Evolutionary conservation across 306 rosid species (phyloP), one percentile per base, ranked within the genome.

Genomic region (Quillaja saponaria): DNA sequence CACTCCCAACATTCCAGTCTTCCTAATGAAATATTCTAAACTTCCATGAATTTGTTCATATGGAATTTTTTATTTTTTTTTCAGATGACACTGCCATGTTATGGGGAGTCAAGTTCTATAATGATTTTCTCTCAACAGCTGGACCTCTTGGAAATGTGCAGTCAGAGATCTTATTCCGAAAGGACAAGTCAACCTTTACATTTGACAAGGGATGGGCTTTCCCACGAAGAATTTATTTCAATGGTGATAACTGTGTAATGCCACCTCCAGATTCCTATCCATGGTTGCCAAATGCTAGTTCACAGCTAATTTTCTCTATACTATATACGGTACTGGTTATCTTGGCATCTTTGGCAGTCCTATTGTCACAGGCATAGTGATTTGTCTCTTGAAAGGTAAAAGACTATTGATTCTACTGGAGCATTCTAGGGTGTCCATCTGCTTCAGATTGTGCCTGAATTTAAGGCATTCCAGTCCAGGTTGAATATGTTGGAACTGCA

Each of bases 211-310:
- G 95, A 37, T 91, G 97, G 97, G 97, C 90, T 13, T 91, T 91
- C 74, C 96, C 97, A 61, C 77, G 83, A 31, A 82, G 91, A 58
- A 66, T 91, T 71, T 88, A 82, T 76, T 91, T 88, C 77, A 88
- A 91, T n/a, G 97, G 97, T 14, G 96, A 91, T 51, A 79, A 73
- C 34, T 91, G 97, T 54, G 97, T 88, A 69, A 91, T 91, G 96
- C 96, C 97, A 34, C 90, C 82, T 7, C 97, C 96, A 18, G 97
- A 91, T 39, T 77, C 86, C 38, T 91, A 84, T 73, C 97, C 97
- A 7, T 68, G 75, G 89, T 51, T 73, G 58, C 97, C 97, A 13
- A 91, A 82, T 59, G 8, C 85, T 0, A 67, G 82, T 75, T 84
- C 76, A 40, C 49, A n/a, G n/a, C n/a, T n/a, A n/a, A n/a, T n/a